These are phyloP conservation scores for Metschnikowia picachoensis DNA, from an alignment of 805 yeast genomes.

Conservation along the genomic window DNA sequence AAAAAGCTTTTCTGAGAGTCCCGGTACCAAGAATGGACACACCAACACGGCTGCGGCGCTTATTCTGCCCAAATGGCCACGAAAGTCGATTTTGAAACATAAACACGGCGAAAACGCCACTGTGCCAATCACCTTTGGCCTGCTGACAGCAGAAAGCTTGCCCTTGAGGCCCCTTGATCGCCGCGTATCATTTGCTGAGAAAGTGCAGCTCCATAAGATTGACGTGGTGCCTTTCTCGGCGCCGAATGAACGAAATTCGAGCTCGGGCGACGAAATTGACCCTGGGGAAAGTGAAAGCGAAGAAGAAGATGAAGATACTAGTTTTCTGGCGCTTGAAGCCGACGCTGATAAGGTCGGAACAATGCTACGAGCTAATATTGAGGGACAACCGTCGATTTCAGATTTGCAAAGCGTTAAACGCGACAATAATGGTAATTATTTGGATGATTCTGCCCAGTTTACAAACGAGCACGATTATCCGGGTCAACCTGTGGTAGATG, in stretches of 20 bases:
- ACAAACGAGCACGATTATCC: too few species aligned
- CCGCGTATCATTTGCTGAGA: slow-evolving; percentile 76
- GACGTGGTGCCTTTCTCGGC: slow-evolving; percentile 29
- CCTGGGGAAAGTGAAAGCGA: background rate
- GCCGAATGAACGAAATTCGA: background rate
- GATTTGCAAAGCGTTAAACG: background rate
- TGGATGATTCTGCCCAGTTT: too few species aligned
- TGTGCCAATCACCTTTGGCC: slow-evolving; percentile 7
- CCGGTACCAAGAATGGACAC: too few species aligned
- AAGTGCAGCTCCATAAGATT: slow-evolving; percentile 60
- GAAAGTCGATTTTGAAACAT: slow-evolving; percentile 15
- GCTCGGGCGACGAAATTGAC: background rate
- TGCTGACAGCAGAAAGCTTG: background rate
- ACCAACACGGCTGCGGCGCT: background rate
- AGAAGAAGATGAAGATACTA: slow-evolving; percentile 3
- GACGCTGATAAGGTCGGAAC: slow-evolving; percentile 18
- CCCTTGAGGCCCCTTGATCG: slow-evolving; percentile 27
- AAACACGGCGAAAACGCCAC: slow-evolving; percentile 10
- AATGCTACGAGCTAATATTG: slow-evolving; percentile 8
- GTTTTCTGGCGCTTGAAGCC: slow-evolving; percentile 17
- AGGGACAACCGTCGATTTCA: background rate
- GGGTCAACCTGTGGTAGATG: too few species aligned
- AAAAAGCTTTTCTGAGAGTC: too few species aligned
- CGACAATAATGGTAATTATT: too few species aligned
- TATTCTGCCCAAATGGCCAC: slow-evolving; percentile 7